Evolutionary conservation across 805 yeast genomes (phyloP).

Genomic region (Schizosaccharomyces japonicus): DNA sequence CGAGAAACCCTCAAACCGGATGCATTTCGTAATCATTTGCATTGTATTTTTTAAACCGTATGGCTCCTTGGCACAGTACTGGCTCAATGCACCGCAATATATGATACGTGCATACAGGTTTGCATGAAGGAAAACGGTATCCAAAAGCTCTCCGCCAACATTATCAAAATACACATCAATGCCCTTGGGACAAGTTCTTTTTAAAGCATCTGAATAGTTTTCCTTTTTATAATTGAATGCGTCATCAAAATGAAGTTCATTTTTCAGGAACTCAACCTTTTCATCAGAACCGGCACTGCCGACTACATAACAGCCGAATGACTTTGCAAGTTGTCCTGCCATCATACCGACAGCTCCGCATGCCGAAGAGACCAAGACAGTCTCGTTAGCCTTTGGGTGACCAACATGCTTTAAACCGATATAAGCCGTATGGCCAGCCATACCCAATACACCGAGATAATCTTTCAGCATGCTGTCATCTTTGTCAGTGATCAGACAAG

Average conservation of each 20-base stretch:
- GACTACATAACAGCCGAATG: conserved; percentile 30
- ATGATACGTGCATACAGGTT: conserved; percentile 20
- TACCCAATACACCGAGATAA: neutral
- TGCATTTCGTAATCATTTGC: conserved; percentile 26
- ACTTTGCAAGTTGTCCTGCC: conserved; percentile 32
- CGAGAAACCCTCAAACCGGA: conserved; percentile 32
- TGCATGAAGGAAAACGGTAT: conserved; percentile 20
- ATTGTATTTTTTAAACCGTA: conserved; percentile 20
- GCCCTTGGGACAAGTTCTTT: conserved; percentile 22
- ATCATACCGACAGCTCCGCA: conserved; percentile 48
- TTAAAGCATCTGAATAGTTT: conserved; percentile 16
- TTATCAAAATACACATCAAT: conserved; percentile 35
- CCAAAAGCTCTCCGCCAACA: conserved; percentile 36
- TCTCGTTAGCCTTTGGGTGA: conserved; percentile 18
- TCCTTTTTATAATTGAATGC: conserved; percentile 30
- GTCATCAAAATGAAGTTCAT: conserved; percentile 30
- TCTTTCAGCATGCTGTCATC: too few relatives aligned
- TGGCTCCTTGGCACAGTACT: conserved; percentile 24
- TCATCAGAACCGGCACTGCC: conserved; percentile 39
- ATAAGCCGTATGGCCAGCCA: conserved; percentile 18
- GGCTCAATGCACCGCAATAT: conserved; percentile 40
- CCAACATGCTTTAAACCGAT: conserved; percentile 19
- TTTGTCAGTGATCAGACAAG: too few relatives aligned
- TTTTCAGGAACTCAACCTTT: conserved; percentile 27
- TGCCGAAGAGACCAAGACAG: conserved; percentile 36